Percentiles rank a stretch among this genome's conserved stretches.
Evolutionary conservation across 202 grass and related monocot species (phyloP).

Genomic region (Zoysia matrella): DNA sequence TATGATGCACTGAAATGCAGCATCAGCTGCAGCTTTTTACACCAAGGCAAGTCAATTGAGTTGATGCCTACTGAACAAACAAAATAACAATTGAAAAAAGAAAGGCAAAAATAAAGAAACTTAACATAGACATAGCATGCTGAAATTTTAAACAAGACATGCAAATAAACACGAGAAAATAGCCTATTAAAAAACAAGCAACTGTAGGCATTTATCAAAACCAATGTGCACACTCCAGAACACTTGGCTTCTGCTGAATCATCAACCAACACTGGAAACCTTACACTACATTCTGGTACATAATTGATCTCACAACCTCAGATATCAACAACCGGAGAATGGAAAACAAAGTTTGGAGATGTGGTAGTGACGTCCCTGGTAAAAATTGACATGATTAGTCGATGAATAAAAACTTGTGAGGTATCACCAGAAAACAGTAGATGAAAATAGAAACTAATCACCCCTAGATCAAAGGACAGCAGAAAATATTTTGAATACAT

Average conservation of each 20-base stretch:
- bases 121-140: too few species aligned
- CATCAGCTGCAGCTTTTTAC: slow-evolving; percentile 30
- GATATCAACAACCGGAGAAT: slow-evolving; percentile 79
- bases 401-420: neutral
- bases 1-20: neutral
- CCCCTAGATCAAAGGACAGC: neutral
- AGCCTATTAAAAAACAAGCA: slow-evolving; percentile 34
- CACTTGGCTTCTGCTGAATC: slow-evolving; percentile 5
- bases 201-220: neutral
- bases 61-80: neutral
- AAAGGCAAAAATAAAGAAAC: neutral
- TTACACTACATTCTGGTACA: slow-evolving; percentile 28
- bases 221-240: neutral
- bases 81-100: neutral
- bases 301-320: slow-evolving; percentile 39
- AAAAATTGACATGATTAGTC: slow-evolving; percentile 23
- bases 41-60: too few species aligned
- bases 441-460: neutral
- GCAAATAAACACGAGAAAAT: neutral
- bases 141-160: too few species aligned
- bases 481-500: neutral
- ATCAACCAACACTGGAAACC: neutral
- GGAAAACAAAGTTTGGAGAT: slow-evolving; percentile 83
- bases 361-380: slow-evolving; percentile 83
- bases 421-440: neutral